phyloP scores from a whole-genome alignment of 768 basidiomycete genomes.

The Rhodotorula babjevae region DNA sequence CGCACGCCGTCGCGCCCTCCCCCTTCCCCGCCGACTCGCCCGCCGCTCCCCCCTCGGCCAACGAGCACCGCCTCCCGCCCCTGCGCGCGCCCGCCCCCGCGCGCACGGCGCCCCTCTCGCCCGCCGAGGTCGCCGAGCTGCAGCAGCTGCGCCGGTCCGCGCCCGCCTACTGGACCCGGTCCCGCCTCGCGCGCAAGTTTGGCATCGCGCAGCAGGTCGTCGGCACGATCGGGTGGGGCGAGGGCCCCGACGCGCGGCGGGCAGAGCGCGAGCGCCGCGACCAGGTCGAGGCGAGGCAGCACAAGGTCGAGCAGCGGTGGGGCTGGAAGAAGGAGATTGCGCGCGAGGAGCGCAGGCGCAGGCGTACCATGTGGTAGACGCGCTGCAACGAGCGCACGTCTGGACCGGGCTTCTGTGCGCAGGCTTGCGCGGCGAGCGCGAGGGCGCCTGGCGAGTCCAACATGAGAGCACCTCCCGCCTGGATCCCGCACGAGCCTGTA shows the following conservation, averaged over 20 bases:
- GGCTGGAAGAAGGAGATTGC: slow-evolving; percentile 35
- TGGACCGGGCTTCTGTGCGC: no score
- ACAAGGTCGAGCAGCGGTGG: slow-evolving; percentile 8
- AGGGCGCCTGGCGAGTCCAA: no score
- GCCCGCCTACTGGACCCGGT: slow-evolving; percentile 26
- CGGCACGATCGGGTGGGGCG: slow-evolving; percentile 30
- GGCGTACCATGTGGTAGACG: slow-evolving; percentile 23
- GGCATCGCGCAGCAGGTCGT: slow-evolving; percentile 31
- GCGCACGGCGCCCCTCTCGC: neutral
- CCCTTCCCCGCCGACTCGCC: neutral
- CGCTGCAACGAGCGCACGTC: no score
- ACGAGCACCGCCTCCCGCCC: neutral
- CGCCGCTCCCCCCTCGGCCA: neutral
- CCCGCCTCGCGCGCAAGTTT: slow-evolving; percentile 33
- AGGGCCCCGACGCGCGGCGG: slow-evolving; percentile 13
- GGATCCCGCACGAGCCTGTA: no score
- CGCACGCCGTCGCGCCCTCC: neutral
- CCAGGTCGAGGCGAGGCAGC: neutral
- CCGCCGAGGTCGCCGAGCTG: slow-evolving; percentile 22
- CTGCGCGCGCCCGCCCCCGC: neutral
- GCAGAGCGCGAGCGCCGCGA: slow-evolving; percentile 15
- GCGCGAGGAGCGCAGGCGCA: slow-evolving; percentile 31
- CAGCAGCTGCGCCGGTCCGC: slow-evolving; percentile 24
- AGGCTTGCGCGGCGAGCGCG: no score
- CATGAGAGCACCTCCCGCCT: no score